These are phyloP conservation scores for Boletus pseudo-olivaceus DNA, from an alignment of 768 basidiomycete genomes.

Conservation along the genomic window DNA sequence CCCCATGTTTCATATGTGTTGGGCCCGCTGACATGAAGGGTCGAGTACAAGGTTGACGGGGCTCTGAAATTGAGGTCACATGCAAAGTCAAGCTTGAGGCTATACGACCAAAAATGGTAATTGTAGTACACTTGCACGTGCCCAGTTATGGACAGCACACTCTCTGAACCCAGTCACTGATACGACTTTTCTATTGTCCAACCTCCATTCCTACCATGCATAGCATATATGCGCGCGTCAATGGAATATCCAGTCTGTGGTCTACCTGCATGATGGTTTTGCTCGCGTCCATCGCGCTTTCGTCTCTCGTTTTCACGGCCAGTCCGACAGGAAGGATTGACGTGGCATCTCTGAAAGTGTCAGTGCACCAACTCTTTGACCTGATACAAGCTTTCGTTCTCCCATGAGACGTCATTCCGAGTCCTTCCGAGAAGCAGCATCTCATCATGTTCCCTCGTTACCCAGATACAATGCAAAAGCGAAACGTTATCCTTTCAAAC, in stretches of 20 bases:
- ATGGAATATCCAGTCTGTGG: conserved; percentile 69
- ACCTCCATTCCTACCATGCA: conserved; percentile 48
- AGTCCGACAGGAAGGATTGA: conserved; percentile 55
- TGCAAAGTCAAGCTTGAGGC: too few relatives aligned
- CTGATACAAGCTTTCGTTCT: conserved; percentile 3
- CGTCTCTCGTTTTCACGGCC: conserved; percentile 63
- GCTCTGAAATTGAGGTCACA: not conserved
- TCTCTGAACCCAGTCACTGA: too few relatives aligned
- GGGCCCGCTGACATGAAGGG: conserved; percentile 10
- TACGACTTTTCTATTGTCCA: not conserved
- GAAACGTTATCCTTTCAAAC: conserved; percentile 52
- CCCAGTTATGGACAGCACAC: not conserved
- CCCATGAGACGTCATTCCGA: conserved; percentile 8
- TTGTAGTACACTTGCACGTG: conserved; percentile 2
- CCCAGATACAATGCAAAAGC: conserved; percentile 46
- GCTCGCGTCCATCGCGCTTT: conserved; percentile 66
- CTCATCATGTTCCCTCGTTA: conserved; percentile 11
- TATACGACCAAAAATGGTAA: conserved; percentile 9
- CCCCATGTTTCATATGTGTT: not conserved
- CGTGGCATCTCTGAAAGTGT: conserved; percentile 77
- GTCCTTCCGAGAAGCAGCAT: conserved; percentile 5
- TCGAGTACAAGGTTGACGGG: conserved; percentile 2
- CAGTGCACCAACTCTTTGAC: conserved; percentile 27
- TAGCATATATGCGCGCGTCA: conserved; percentile 63
- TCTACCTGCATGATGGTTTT: conserved; percentile 74